Conservation (phyloP, 2,329 filamentous ascomycete species). For the Claviceps sp. region DNA sequence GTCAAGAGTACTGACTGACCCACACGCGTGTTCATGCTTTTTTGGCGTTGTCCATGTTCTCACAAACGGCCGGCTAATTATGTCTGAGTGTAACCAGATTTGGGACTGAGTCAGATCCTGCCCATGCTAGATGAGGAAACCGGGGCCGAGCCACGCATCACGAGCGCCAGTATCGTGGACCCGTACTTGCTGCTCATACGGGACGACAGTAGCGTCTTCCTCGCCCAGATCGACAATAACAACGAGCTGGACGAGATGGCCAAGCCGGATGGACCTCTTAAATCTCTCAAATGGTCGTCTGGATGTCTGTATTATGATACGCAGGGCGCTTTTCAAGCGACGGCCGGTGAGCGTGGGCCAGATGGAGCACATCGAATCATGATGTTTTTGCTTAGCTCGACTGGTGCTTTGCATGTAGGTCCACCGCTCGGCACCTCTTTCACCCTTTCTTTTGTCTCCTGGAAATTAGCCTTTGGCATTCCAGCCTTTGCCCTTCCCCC, state of each 20-base stretch:
- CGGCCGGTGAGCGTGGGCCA: slow-evolving; percentile 20
- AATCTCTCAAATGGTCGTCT: slow-evolving; percentile 60
- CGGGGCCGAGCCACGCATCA: slow-evolving; percentile 63
- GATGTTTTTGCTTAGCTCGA: slow-evolving; percentile 63
- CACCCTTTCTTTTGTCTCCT: too few relatives aligned
- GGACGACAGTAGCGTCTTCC: slow-evolving; percentile 67
- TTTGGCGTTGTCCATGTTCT: too few relatives aligned
- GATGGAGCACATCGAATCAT: slow-evolving; percentile 40
- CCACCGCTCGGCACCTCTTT: too few relatives aligned
- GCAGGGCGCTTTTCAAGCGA: slow-evolving; percentile 37
- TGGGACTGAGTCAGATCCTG: slow-evolving; percentile 80
- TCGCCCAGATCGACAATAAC: slow-evolving; percentile 63
- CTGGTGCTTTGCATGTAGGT: slow-evolving; percentile 63
- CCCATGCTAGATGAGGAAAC: slow-evolving; percentile 88
- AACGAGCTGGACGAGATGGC: slow-evolving; percentile 78
- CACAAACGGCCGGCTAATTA: too few relatives aligned
- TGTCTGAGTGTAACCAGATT: slow-evolving; percentile 38
- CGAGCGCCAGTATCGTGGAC: slow-evolving; percentile 73
- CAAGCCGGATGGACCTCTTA: slow-evolving; percentile 41
- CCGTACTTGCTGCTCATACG: slow-evolving; percentile 73
- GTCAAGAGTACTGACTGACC: background rate
- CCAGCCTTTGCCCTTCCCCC: too few relatives aligned
- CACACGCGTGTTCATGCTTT: background rate
- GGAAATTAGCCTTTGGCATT: too few relatives aligned
- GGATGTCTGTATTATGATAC: slow-evolving; percentile 72